Base-by-base conservation (phyloP, 78 protist species). In the Cavenderia fasciculata region DNA sequence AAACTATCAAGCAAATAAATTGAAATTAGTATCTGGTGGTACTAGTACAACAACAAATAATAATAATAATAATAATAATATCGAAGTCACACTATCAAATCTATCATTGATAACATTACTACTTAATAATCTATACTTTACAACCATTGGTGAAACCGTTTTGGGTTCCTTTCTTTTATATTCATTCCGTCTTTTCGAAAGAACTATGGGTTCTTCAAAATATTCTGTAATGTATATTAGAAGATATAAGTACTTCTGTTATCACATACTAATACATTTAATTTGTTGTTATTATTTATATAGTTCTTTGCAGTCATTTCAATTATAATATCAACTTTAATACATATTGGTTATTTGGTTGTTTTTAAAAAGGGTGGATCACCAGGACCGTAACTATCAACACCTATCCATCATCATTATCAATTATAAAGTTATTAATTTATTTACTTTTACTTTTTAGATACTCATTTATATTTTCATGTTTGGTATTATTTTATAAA, bases 151-250 rank as follows among this genome's bases (percentile, higher is more conserved):
- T 34, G 87, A 78, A 41, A 27, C 65, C 33, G 44, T 78, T 7
- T 36, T 51, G 62, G 87, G 87, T 1, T 54, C 49, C 1, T 34
- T 52, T 25, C 52, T 78, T 19, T 47, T 78, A 16, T 78, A 78
- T 78, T 52, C 75, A 34, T 78, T 49, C 40, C 46, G 87, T 34
- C 5, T 78, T 21, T 65, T 78, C 34, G 87, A 78, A 52, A 78
- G 87, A 29, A 56, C 52, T 14, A 49, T 65, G 66, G 87, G 87
- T 25, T 65, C 87, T n/a, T 78, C 87, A 40, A 78, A 78, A 52
- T 78, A 78, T 40, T 29, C 62, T 0, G 40, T 59, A 49, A n/a
- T n/a, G n/a, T n/a, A n/a, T n/a, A n/a, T n/a, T n/a, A n/a, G n/a
- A n/a, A n/a, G n/a, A n/a, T n/a, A n/a, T n/a, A n/a, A n/a, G n/a